These are phyloP conservation scores for Hymenoscyphus repandus DNA, from an alignment of 2,329 filamentous ascomycete species.

Conservation along the genomic window DNA sequence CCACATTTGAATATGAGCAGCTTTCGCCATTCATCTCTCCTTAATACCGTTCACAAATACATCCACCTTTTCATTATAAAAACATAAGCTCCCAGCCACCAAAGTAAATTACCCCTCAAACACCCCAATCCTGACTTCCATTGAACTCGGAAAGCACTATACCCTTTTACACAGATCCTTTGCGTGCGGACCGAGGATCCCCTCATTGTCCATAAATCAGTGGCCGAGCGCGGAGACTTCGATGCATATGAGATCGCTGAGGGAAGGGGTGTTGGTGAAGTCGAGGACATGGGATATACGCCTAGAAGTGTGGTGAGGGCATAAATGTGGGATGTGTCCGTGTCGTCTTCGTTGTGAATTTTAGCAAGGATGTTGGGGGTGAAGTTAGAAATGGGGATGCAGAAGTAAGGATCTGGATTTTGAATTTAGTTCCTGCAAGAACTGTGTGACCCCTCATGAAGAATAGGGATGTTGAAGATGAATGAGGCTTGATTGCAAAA, in stretches of 20 bases:
- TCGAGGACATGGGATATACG: conserved; percentile 8
- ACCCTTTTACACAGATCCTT: conserved; percentile 64
- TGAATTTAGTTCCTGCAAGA: background rate
- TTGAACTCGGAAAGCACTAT: conserved; percentile 52
- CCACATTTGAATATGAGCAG: no score
- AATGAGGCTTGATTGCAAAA: no score
- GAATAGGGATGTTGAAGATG: no score
- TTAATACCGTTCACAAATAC: conserved; percentile 50
- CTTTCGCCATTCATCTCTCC: no score
- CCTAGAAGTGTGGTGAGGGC: conserved; percentile 11
- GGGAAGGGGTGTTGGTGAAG: background rate
- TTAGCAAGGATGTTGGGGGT: conserved; percentile 15
- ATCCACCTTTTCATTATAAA: conserved; percentile 65
- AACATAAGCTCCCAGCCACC: conserved; percentile 54
- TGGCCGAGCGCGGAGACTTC: conserved; percentile 16
- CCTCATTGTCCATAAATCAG: conserved; percentile 55
- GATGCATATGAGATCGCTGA: conserved; percentile 16
- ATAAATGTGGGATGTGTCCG: conserved; percentile 24
- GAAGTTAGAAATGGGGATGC: conserved; percentile 30
- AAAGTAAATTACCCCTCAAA: conserved; percentile 48
- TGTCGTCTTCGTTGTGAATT: conserved; percentile 32
- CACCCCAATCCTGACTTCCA: conserved; percentile 44
- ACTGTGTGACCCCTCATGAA: background rate
- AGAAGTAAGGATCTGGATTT: conserved; percentile 41
- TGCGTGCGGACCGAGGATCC: conserved; percentile 52